These are phyloP conservation scores for Neonectria magnoliae DNA, from an alignment of 2,329 filamentous ascomycete genomes.

Conservation along the genomic window DNA sequence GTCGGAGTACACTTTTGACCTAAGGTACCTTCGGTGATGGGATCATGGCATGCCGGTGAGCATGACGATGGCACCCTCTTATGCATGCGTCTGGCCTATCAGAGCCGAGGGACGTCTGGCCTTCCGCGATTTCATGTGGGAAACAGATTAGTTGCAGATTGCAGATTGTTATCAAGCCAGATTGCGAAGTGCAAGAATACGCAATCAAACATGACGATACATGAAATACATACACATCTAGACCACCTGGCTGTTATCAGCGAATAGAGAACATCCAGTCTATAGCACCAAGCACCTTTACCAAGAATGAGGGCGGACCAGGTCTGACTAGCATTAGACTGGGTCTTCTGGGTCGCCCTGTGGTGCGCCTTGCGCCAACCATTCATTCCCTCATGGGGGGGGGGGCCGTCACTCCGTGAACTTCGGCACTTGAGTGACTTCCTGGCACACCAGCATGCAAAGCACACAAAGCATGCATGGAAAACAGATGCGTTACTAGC, in stretches of 20 bases:
- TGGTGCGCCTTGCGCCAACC: slow-evolving; percentile 1
- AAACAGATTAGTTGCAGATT: neutral
- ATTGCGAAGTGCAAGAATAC: neutral
- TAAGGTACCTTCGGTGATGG: no score
- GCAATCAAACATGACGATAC: neutral
- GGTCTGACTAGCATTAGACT: no score
- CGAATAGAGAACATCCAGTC: no score
- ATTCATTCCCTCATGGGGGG: neutral
- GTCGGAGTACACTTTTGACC: no score
- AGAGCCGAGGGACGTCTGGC: neutral
- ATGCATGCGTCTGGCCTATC: neutral
- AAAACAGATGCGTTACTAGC: neutral
- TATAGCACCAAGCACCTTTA: neutral
- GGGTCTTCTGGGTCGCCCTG: neutral
- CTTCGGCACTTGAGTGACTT: neutral
- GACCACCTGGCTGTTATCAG: no score
- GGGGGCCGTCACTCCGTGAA: neutral
- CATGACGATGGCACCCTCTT: neutral
- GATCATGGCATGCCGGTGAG: neutral
- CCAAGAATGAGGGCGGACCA: no score
- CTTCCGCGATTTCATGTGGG: neutral
- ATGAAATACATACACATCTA: no score
- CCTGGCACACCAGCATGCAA: neutral
- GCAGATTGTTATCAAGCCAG: neutral
- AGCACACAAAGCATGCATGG: neutral